Conservation (phyloP, 2,329 filamentous ascomycete species). For the Ophiostoma piceae region DNA sequence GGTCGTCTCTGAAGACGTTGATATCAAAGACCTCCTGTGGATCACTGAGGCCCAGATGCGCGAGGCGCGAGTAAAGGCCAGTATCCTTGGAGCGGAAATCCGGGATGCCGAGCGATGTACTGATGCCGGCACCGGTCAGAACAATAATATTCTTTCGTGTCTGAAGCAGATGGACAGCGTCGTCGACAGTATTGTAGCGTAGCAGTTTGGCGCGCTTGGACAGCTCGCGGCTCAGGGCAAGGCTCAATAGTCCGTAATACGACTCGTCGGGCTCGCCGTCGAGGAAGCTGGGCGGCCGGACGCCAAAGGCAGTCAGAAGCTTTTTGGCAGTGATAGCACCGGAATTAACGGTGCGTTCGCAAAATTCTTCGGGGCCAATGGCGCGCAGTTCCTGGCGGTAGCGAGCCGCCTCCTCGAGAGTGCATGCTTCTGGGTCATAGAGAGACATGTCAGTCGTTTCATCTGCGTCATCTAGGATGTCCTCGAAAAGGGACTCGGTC, state of each 20-base stretch:
- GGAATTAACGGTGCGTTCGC: conserved; percentile 63
- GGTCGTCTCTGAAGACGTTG: conserved; percentile 76
- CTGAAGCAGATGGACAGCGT: conserved; percentile 73
- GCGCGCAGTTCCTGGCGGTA: conserved; percentile 67
- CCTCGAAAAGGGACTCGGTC: conserved; percentile 59
- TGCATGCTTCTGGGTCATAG: conserved; percentile 46
- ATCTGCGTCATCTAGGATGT: conserved; percentile 54
- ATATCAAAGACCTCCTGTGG: conserved; percentile 97
- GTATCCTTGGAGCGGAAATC: conserved; percentile 94
- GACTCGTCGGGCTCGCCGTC: conserved; percentile 66
- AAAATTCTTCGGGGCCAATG: conserved; percentile 73
- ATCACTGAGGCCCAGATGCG: conserved; percentile 69
- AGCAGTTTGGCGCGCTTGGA: conserved; percentile 73
- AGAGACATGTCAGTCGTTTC: conserved; percentile 46
- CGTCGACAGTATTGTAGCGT: conserved; percentile 78
- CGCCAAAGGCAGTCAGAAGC: conserved; percentile 78
- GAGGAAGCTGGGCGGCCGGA: conserved; percentile 67
- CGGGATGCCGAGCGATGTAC: conserved; percentile 91
- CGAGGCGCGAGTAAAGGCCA: conserved; percentile 82
- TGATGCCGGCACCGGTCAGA: conserved; percentile 92
- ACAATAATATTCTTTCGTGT: conserved; percentile 80
- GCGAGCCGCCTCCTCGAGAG: conserved; percentile 61
- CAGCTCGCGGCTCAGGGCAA: conserved; percentile 75
- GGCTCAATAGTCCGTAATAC: conserved; percentile 68
- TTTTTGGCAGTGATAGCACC: conserved; percentile 72